phyloP scores from a whole-genome alignment of 148 eudicot genomes.

The Cornus florida region DNA sequence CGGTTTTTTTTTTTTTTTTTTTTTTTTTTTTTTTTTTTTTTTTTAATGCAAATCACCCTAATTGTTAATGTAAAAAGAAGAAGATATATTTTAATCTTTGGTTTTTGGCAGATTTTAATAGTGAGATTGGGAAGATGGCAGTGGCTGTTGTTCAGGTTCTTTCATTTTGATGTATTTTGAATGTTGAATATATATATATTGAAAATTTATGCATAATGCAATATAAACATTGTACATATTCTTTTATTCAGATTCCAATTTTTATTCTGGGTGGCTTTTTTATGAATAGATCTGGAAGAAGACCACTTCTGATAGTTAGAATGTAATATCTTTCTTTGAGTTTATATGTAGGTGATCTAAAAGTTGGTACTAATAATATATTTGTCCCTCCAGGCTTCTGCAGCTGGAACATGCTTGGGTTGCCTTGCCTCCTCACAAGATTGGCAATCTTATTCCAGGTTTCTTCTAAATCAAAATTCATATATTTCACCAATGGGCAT shows the following conservation, averaged over 20 bases:
- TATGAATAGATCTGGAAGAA: slow-evolving; percentile 36
- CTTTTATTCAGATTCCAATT: slow-evolving; percentile 27
- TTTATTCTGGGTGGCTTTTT: slow-evolving; percentile 15
- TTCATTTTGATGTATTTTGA: neutral
- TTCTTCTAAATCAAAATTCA: neutral
- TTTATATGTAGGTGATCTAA: neutral
- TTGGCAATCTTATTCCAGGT: slow-evolving; percentile 36
- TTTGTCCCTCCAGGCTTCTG: slow-evolving; percentile 25
- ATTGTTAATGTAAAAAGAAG: neutral
- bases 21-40: too few relatives aligned
- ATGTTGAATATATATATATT: neutral
- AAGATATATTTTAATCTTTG: neutral
- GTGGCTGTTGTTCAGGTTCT: slow-evolving; percentile 30
- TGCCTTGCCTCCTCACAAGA: slow-evolving; percentile 27
- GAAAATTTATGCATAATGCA: neutral
- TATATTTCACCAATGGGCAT: neutral
- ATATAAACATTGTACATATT: neutral
- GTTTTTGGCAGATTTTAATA: slow-evolving; percentile 27
- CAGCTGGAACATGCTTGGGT: slow-evolving; percentile 36
- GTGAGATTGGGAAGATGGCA: slow-evolving; percentile 21
- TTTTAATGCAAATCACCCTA: too few relatives aligned
- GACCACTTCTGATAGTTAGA: slow-evolving; percentile 38
- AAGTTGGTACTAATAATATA: neutral
- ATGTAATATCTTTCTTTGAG: neutral
- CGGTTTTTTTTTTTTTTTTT: too few relatives aligned